Evolutionary conservation across 1,284 basidiomycete genomes (phyloP).

Genomic region (Ustilago crameri): DNA sequence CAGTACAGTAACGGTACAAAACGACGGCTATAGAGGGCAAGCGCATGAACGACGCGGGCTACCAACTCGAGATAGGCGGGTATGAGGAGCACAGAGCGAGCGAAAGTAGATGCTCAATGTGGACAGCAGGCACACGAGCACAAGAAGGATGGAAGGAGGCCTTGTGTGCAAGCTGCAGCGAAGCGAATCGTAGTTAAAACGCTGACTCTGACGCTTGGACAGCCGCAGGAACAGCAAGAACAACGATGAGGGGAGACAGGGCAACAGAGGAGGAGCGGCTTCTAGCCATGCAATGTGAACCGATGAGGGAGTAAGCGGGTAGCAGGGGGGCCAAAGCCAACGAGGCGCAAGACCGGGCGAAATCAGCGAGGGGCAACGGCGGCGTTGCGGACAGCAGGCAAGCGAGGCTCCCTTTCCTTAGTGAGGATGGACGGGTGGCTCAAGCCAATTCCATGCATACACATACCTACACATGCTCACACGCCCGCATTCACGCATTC

Average conservation of each 20-base stretch:
- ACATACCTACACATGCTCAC: neutral
- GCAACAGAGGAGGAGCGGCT: slow-evolving; percentile 5
- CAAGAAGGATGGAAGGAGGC: neutral
- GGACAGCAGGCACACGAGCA: slow-evolving; percentile 3
- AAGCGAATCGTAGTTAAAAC: slow-evolving; percentile 5
- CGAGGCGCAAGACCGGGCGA: too few species aligned
- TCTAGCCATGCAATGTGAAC: slow-evolving; percentile 3
- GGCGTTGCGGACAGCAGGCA: neutral
- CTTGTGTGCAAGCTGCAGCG: neutral
- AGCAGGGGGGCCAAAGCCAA: too few species aligned
- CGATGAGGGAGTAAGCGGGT: neutral
- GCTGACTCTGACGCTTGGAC: slow-evolving; percentile 6
- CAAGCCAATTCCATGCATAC: slow-evolving; percentile 6
- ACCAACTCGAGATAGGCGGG: slow-evolving; percentile 1
- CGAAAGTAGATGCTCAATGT: slow-evolving; percentile 38
- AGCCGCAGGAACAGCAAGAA: slow-evolving; percentile 2
- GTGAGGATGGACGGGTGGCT: neutral
- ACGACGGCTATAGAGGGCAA: neutral
- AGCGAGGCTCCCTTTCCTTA: neutral
- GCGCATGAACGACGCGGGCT: neutral
- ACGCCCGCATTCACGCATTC: neutral
- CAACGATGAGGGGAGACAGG: neutral
- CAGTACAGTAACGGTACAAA: too few species aligned
- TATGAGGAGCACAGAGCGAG: neutral
- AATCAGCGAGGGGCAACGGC: too few species aligned